Conservation (phyloP, 2,329 filamentous ascomycete species). For the Teratosphaeriaceae sp. region DNA sequence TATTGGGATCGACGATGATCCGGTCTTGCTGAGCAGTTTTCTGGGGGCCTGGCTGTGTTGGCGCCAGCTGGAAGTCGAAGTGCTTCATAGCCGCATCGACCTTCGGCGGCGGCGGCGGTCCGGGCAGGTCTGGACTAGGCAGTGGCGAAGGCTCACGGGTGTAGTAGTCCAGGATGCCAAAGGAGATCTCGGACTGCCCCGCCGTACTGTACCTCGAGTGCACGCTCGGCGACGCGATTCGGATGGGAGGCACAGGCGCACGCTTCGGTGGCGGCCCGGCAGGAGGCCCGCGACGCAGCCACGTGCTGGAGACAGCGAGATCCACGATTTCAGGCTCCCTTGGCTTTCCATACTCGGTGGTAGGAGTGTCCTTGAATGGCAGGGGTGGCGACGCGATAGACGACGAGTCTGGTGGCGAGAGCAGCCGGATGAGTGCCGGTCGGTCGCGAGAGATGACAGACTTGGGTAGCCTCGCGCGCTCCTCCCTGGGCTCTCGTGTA, state of each 20-base stretch:
- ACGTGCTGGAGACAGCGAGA: constrained; percentile 11
- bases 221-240: constrained; percentile 7
- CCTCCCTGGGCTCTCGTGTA: constrained; percentile 12
- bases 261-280: not conserved
- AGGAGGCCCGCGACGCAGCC: constrained; percentile 12
- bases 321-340: constrained; percentile 23
- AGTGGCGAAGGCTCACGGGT: constrained; percentile 17
- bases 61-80: constrained; percentile 25
- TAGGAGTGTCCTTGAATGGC: constrained; percentile 5
- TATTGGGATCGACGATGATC: not conserved
- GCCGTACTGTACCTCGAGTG: constrained; percentile 15
- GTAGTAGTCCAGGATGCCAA: constrained; percentile 28
- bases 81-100: constrained; percentile 20
- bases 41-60: not conserved
- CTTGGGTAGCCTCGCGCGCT: constrained; percentile 9
- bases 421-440: constrained; percentile 13
- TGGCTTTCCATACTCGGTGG: constrained; percentile 5
- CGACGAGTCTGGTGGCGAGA: constrained; percentile 5
- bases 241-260: not conserved
- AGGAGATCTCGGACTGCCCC: constrained; percentile 23
- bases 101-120: constrained; percentile 14
- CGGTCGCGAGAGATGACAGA: constrained; percentile 6
- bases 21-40: not conserved
- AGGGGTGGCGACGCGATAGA: constrained; percentile 5
- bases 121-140: constrained; percentile 15